Evolutionary conservation across 129 eudicot genomes (phyloP).

Genomic region (Scalesia atractyloides): DNA sequence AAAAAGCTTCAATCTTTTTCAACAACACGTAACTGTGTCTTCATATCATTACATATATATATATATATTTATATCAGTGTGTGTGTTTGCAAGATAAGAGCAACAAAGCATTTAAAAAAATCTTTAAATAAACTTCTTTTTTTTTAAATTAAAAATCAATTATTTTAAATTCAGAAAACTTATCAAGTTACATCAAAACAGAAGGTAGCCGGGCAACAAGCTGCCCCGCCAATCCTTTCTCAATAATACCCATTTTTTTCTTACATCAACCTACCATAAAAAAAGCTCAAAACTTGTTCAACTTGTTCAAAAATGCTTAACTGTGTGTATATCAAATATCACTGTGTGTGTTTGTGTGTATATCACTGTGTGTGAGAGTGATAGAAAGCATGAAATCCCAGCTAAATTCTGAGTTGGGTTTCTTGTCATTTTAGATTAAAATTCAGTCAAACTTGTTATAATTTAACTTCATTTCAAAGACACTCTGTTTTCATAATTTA

Average conservation of each 20-base stretch:
- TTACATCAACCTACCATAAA: background rate
- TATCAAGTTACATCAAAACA: too few relatives aligned
- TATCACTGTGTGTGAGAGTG: background rate
- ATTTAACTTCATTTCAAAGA: slow-evolving; percentile 40
- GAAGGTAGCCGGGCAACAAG: too few relatives aligned
- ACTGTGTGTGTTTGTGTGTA: background rate
- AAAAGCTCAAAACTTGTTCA: slow-evolving; percentile 8
- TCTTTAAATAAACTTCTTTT: slow-evolving; percentile 22
- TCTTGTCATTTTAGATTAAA: slow-evolving; percentile 32
- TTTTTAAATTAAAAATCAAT: too few relatives aligned
- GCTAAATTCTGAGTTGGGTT: slow-evolving; percentile 11
- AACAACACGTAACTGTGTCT: slow-evolving; percentile 14
- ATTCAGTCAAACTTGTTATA: slow-evolving; percentile 25
- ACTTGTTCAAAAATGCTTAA: slow-evolving; percentile 2
- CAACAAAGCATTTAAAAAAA: slow-evolving; percentile 9
- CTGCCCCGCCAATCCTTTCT: too few relatives aligned
- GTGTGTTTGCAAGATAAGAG: background rate
- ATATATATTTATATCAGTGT: background rate
- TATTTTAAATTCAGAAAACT: too few relatives aligned
- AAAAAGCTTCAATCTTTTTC: slow-evolving; percentile 25
- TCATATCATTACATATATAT: background rate
- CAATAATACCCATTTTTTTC: background rate
- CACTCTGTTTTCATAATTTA: slow-evolving; percentile 35
- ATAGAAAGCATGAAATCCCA: slow-evolving; percentile 5
- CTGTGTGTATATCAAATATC: slow-evolving; percentile 1